Evolutionary conservation across 345 rosid genomes (phyloP), one percentile per base, ranked within the genome.

Genomic region (Moringa oleifera): DNA sequence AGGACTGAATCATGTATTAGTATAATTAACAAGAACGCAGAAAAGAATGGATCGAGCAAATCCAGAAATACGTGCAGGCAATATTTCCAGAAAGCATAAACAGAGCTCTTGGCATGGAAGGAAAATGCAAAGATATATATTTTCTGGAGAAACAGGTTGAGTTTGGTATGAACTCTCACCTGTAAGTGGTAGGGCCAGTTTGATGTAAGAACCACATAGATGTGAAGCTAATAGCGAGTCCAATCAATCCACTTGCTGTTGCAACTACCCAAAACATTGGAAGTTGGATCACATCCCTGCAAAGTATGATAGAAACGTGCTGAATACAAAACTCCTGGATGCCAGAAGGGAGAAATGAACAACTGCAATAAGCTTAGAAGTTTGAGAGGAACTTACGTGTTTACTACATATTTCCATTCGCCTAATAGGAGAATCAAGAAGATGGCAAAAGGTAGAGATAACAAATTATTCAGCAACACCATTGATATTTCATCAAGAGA

Each of bases 181-280:
- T 93, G 71, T 88, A 87, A 23, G 98, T 93, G 56, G 97, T 90
- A 4, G 98, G 96, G 54, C 98, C 91, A 18, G 98, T 93, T 85
- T 93, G 96, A 74, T 76, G 85, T 66, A 93, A 59, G 72, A 93
- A 93, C 98, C 98, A 93, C 89, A 93, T 79, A 21, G 98, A 93
- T 18, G 97, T 88, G 83, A 93, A 90, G 81, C 97, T 93, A 51
- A 88, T 90, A 24, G 97, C 89, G 8, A 93, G 88, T 68, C 97
- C 98, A 37, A 93, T 81, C 18, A 93, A 75, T 23, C 97, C 99
- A 55, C 97, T 88, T 15, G 80, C 87, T 66, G 98, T 93, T 64
- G 92, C 89, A 11, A 77, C 80, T 19, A 90, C 74, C 97, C 98
- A 93, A 67, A 93, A 93, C 87, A 83, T 80, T 53, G 91, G 85